phyloP scores from a whole-genome alignment of 129 eudicot species.

The Tanacetum coccineum region DNA sequence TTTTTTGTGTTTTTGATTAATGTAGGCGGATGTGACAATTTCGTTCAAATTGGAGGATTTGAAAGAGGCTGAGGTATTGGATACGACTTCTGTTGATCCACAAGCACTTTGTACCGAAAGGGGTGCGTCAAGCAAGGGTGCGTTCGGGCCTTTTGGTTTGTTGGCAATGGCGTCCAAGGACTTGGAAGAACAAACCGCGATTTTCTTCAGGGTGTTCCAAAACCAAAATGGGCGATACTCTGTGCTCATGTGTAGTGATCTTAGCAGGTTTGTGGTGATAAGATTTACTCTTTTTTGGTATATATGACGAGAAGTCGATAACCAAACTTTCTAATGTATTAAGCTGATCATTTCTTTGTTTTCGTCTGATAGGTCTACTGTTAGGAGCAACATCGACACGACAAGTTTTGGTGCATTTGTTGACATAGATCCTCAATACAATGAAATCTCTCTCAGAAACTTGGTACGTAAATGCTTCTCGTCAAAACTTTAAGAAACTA shows the following conservation, averaged over 20 bases:
- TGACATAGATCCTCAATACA: no score
- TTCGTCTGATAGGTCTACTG: no score
- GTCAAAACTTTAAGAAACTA: no score
- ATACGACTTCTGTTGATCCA: conserved; percentile 41
- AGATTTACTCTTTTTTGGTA: no score
- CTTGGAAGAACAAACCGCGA: conserved; percentile 49
- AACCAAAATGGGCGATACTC: conserved; percentile 25
- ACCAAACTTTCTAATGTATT: no score
- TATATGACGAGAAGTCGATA: no score
- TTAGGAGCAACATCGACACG: no score
- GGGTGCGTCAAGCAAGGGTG: conserved; percentile 39
- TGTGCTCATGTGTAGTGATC: conserved; percentile 69
- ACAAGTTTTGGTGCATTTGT: no score
- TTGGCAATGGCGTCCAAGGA: conserved; percentile 52
- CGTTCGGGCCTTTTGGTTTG: conserved; percentile 56
- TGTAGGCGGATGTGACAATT: conserved; percentile 47
- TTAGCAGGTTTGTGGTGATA: conserved; percentile 39
- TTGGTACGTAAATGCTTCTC: no score
- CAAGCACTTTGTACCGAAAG: conserved; percentile 39
- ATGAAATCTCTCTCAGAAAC: no score
- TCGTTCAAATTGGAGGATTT: conserved; percentile 37
- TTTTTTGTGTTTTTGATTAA: no score
- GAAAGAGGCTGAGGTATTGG: conserved; percentile 44
- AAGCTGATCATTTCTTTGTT: no score
- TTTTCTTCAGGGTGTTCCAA: conserved; percentile 53